These are phyloP conservation scores for Blepharisma undulans DNA, from an alignment of 169 alveolate species.

Conservation along the genomic window DNA sequence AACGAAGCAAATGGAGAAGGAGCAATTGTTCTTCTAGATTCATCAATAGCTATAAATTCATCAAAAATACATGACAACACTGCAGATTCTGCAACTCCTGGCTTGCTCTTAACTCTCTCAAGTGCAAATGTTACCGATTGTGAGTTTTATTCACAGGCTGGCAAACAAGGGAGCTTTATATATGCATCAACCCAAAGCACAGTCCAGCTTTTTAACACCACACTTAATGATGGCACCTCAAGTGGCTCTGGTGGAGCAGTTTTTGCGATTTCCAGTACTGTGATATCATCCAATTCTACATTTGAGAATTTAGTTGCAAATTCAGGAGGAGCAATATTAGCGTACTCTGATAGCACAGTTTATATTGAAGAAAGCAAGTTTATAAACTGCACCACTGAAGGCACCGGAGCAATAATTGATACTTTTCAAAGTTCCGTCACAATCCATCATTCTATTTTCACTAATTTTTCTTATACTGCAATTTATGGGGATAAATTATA, in stretches of 20 bases:
- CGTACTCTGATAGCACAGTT: too few species aligned
- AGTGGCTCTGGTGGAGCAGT: background rate
- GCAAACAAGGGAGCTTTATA: background rate
- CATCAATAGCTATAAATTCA: background rate
- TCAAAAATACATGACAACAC: background rate
- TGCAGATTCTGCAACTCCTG: too few species aligned
- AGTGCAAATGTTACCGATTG: too few species aligned
- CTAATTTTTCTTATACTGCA: too few species aligned
- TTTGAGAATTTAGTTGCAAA: background rate
- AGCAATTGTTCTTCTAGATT: background rate
- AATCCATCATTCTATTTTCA: too few species aligned
- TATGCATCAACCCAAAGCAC: background rate
- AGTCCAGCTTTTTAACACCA: background rate
- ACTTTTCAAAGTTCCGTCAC: too few species aligned
- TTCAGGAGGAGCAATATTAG: background rate
- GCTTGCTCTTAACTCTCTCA: too few species aligned
- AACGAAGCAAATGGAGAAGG: background rate
- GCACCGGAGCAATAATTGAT: too few species aligned
- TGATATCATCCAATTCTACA: background rate
- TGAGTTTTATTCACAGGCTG: background rate
- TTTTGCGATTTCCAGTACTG: background rate
- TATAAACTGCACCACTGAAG: too few species aligned
- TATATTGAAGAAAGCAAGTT: too few species aligned
- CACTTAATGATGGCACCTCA: background rate
- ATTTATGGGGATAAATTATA: too few species aligned